A percentile compares a stretch with the other conserved stretches of the same genome.
phyloP scores from a whole-genome alignment of 1,139 yeast species.

The Scheffersomyces lignicola region DNA sequence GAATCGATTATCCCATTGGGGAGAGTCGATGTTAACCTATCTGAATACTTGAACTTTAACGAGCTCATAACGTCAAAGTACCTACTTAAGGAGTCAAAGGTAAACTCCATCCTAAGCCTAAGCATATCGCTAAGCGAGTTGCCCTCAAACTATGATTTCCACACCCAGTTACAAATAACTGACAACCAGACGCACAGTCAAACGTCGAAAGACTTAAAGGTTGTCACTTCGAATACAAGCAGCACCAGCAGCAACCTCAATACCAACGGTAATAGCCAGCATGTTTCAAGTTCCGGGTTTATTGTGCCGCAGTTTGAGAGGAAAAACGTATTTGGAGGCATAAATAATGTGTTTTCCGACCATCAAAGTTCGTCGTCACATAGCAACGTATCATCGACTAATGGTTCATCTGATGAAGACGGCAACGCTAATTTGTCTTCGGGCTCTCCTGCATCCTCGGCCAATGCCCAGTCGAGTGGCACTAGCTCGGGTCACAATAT shows the following conservation, averaged over 20 bases:
- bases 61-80: slow-evolving; percentile 60
- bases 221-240: neutral
- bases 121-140: slow-evolving; percentile 42
- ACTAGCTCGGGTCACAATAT: neutral
- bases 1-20: slow-evolving; percentile 53
- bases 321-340: slow-evolving; percentile 40
- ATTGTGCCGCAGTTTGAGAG: slow-evolving; percentile 41
- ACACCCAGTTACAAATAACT: slow-evolving; percentile 38
- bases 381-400: neutral
- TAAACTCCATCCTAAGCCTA: slow-evolving; percentile 70
- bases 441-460: neutral
- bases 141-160: slow-evolving; percentile 43
- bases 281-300: slow-evolving; percentile 11
- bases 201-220: no score
- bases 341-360: slow-evolving; percentile 33
- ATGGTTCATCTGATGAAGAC: neutral
- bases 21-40: slow-evolving; percentile 59
- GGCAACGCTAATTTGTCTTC: no score
- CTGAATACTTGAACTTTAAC: slow-evolving; percentile 66
- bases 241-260: slow-evolving; percentile 2
- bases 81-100: slow-evolving; percentile 72
- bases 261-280: neutral
- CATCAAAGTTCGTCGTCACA: slow-evolving; percentile 4
- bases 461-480: neutral
- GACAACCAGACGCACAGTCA: slow-evolving; percentile 22